Percentiles rank a stretch among this genome's conserved stretches.
Conservation (phyloP, 2,329 filamentous ascomycete genomes). For the Aurifilum marmelostoma region DNA sequence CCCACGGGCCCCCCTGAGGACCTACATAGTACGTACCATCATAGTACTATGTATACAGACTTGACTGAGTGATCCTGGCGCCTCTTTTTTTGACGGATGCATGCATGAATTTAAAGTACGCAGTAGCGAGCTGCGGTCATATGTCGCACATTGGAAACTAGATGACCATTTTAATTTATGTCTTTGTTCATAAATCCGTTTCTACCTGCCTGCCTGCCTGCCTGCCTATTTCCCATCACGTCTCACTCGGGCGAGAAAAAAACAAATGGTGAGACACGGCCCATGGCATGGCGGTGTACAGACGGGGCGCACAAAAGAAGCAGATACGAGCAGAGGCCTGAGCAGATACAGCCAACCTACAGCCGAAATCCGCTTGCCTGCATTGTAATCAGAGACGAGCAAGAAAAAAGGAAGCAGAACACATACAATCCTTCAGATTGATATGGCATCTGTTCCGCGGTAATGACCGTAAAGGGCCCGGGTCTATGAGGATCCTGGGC, state of each 20-base stretch:
- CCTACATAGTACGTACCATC: no score
- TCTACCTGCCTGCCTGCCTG: not conserved
- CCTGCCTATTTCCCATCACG: not conserved
- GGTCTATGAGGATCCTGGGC: not conserved
- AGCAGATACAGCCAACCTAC: no score
- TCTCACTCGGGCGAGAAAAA: not conserved
- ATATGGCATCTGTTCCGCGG: not conserved
- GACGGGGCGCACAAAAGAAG: not conserved
- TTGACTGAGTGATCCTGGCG: not conserved
- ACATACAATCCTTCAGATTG: not conserved
- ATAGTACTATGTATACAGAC: no score
- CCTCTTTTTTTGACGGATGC: not conserved
- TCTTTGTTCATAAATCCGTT: not conserved
- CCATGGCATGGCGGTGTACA: not conserved
- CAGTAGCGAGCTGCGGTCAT: not conserved
- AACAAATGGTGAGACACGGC: not conserved
- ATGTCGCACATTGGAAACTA: constrained; percentile 4
- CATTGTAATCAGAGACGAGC: not conserved
- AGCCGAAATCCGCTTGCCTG: not conserved
- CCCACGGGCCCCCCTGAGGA: not conserved
- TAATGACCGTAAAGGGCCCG: not conserved
- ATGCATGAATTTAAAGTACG: not conserved
- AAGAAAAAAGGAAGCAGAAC: not conserved
- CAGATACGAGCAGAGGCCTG: not conserved
- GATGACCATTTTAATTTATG: not conserved